Evolutionary conservation across 176 grass and related monocot genomes (phyloP), one percentile per base, ranked within the genome.

Genomic region (Typha latifolia): DNA sequence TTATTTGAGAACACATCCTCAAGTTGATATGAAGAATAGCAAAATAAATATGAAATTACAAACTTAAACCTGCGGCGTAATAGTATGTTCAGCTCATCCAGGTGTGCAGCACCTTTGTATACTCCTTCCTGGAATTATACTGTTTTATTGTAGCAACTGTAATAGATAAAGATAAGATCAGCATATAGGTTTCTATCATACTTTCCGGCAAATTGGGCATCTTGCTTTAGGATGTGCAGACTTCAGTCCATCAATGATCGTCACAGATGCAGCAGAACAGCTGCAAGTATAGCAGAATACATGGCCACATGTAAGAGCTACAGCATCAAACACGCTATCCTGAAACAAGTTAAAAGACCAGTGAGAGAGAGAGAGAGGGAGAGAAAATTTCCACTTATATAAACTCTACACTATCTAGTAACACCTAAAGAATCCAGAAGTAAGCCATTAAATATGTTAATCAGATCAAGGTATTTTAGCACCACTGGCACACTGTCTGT

Each of bases 251-350:
- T 91, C 78, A 43, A 91, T 84, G 37, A 91, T 80, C 0, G 85
- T 89, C 61, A 91, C 85, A 1, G 85, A 89, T 64, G 88, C 85
- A 63, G 88, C 92, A 64, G 88, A 96, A 63, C 92, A 96, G 12
- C 80, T 78, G 7, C 88, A 91, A 82, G 89, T 78, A 65, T 84
- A 96, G 74, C 85, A 96, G 63, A 86, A 91, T 78, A 96, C 86
- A 77, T 96, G 92, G 2, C 88, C 85, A 43, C 92, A 96, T 3
- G 88, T 81, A 47, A 96, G 89, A 59, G 82, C 72, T 14, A 88
- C 80, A 0, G 92, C 80, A 74, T 91, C 92, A 55, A 91, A 96
- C 62, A 91, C 81, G 0, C 82, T 82, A 3, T 91, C 92, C 88
- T 96, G 73, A 27, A 70, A 78, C 49, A 78, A 23, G n/a, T 8